These are phyloP conservation scores for Suillus tomentosus DNA, from an alignment of 768 basidiomycete genomes.

Conservation along the genomic window DNA sequence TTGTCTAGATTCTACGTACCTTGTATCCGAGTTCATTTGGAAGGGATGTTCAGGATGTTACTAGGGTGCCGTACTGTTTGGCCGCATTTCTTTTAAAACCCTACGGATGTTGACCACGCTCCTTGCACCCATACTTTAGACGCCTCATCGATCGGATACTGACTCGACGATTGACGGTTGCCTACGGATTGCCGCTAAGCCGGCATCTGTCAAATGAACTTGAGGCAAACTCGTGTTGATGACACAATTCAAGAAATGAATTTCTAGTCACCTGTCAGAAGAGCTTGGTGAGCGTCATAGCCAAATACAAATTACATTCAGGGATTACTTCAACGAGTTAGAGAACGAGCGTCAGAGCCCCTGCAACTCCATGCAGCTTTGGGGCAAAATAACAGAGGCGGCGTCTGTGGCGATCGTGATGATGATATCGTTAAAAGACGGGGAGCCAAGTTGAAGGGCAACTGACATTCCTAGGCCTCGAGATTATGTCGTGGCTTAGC, in stretches of 20 bases:
- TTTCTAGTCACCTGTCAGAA: neutral
- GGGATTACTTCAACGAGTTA: neutral
- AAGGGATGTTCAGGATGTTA: neutral
- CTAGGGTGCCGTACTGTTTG: neutral
- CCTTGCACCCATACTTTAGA: neutral
- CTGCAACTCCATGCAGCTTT: neutral
- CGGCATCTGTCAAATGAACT: neutral
- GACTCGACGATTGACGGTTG: neutral
- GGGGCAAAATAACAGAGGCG: neutral
- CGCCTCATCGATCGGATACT: neutral
- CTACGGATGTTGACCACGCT: neutral
- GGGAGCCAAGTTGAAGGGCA: neutral
- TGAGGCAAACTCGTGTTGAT: conserved; percentile 1
- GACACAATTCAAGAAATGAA: neutral
- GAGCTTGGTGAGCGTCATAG: neutral
- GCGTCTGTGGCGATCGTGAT: neutral
- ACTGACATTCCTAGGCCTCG: neutral
- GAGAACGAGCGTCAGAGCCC: neutral
- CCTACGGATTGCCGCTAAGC: neutral
- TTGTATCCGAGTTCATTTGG: neutral
- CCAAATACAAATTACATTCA: neutral
- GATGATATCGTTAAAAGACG: neutral
- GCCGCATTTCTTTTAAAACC: neutral
- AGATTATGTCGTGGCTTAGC: neutral
- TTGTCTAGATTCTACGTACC: neutral